A percentile compares a stretch with the other conserved stretches of the same genome.
Conservation (phyloP, 75 land plant species). For the Larix kaempferi region DNA sequence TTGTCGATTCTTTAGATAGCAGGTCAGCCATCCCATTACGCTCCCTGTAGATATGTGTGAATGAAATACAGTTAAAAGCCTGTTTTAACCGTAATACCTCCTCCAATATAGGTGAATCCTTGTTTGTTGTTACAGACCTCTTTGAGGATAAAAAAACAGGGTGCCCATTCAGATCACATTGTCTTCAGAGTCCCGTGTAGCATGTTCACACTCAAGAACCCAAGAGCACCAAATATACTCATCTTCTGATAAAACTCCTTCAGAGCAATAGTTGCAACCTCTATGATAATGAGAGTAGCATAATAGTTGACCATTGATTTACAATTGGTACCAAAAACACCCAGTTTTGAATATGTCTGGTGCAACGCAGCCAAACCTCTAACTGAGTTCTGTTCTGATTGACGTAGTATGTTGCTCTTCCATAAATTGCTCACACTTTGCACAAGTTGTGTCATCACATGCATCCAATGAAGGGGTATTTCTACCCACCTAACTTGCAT, state of each 20-base stretch:
- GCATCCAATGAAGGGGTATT: background rate
- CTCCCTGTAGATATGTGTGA: no score
- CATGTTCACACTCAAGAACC: no score
- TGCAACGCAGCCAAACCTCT: slow-evolving; percentile 30
- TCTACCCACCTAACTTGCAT: background rate
- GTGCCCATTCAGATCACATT: no score
- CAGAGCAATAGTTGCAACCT: slow-evolving; percentile 29
- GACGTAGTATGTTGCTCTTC: slow-evolving; percentile 24
- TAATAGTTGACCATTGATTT: slow-evolving; percentile 45
- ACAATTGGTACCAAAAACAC: slow-evolving; percentile 30
- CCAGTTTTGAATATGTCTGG: slow-evolving; percentile 23
- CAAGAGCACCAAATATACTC: slow-evolving; percentile 33
- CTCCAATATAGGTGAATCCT: no score
- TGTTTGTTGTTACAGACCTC: no score
- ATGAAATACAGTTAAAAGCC: no score
- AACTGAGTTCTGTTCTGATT: slow-evolving; percentile 37
- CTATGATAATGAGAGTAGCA: slow-evolving; percentile 46
- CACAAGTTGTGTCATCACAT: slow-evolving; percentile 17
- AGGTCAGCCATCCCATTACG: no score
- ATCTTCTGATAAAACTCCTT: slow-evolving; percentile 41
- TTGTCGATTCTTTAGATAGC: no score
- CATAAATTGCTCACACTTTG: slow-evolving; percentile 30
- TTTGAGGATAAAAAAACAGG: no score
- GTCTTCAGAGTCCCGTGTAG: no score
- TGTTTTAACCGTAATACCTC: no score